Base-by-base conservation (phyloP, 2,329 filamentous ascomycete genomes). In the Neonectria hederae region DNA sequence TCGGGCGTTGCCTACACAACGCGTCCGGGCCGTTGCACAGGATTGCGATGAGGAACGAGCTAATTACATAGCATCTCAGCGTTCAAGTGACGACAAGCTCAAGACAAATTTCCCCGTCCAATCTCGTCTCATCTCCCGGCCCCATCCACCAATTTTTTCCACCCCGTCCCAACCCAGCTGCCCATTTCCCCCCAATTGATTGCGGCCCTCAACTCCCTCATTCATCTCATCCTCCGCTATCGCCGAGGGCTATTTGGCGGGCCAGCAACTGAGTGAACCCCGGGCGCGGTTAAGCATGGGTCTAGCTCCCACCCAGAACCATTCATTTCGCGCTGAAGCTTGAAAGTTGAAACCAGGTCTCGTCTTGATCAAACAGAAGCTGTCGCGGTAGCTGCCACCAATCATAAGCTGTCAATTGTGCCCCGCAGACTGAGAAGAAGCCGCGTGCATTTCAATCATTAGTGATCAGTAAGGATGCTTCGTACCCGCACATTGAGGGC, bases 331-430 rank as follows among this genome's bases (percentile, higher is more conserved):
- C 35, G 35, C 43, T 38, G 51, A 55, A 59, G 40, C 54, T 62
- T 43, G 22, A 22, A 51, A 11, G 45, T 63, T 71, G 69, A 72
- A 71, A 69, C 68, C 45, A 60, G 40, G 60, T 59, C 52, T 38
- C 35, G 40, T 51, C 43, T 42, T 65, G 57, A 68, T 69, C 62
- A 26, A 54, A 53, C 67, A 53, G 43, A 42, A 64, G 57, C 57
- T 59, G 57, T 63, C 53, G 43, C 63, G 54, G 56, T 51, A 65
- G 62, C 60, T 69, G 21, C 59, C 62, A n/a, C 70, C 67, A 72
- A 72, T 72, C 55, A 70, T 54, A 54, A 63, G 46, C 4, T 26
- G 52, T 42, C 54, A 58, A 52, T 49, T 22, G 2, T 53, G 54
- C 69, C 67, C 70, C 65, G 64, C 67, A 61, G 28, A 21, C 30